Evolutionary conservation across 148 eudicot species (phyloP).

Genomic region (Rhododendron ovatum): DNA sequence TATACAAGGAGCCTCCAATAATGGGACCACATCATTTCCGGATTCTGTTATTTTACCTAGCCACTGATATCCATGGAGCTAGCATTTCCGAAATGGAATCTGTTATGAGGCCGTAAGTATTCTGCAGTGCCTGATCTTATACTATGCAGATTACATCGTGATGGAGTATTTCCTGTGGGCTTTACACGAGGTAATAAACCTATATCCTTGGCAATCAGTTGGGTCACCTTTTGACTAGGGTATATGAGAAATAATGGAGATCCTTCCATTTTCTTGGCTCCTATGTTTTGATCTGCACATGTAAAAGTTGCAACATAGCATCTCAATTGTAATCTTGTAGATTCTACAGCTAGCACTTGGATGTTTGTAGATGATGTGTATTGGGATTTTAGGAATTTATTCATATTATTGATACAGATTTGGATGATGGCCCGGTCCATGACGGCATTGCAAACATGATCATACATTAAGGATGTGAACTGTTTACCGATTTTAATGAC

Average conservation of each 20-base stretch:
- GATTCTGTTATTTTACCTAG: slow-evolving; percentile 48
- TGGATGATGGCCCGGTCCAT: not conserved
- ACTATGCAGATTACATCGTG: not conserved
- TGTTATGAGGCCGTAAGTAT: not conserved
- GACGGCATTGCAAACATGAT: not conserved
- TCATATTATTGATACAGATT: not conserved
- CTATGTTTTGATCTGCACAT: not conserved
- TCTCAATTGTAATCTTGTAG: not conserved
- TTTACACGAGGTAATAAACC: not conserved
- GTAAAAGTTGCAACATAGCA: not conserved
- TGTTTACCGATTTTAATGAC: not conserved
- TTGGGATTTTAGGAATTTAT: not conserved
- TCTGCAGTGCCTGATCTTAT: not conserved
- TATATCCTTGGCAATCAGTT: not conserved
- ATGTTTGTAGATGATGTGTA: slow-evolving; percentile 1
- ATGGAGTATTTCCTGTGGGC: not conserved
- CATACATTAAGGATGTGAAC: not conserved
- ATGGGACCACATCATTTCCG: slow-evolving; percentile 58
- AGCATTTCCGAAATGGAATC: not conserved
- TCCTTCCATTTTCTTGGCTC: not conserved
- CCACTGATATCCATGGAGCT: slow-evolving; percentile 18
- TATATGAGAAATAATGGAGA: not conserved
- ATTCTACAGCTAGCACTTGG: not conserved
- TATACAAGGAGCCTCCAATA: slow-evolving; percentile 67
- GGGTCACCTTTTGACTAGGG: not conserved